phyloP scores from a whole-genome alignment of 257 asterid species.

The Buddleja alternifolia region DNA sequence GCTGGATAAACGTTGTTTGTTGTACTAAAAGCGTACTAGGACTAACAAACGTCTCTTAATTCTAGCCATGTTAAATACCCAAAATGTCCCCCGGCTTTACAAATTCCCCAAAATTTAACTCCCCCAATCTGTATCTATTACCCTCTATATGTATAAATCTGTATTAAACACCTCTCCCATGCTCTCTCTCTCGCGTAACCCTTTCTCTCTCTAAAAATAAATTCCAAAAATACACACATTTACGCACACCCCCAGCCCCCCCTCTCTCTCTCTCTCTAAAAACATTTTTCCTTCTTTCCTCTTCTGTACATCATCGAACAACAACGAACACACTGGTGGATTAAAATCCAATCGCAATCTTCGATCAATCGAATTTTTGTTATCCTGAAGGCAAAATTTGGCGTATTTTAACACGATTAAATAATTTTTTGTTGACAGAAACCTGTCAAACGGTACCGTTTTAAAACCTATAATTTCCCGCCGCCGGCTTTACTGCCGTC shows the following conservation, averaged over 20 bases:
- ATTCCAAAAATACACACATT: slow-evolving; percentile 30
- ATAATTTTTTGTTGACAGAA: slow-evolving; percentile 3
- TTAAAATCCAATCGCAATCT: slow-evolving; percentile 41
- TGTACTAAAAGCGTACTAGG: not conserved
- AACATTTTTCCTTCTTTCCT: slow-evolving; percentile 17
- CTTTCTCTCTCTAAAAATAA: slow-evolving; percentile 31
- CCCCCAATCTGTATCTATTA: slow-evolving; percentile 20
- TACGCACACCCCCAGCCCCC: slow-evolving; percentile 27
- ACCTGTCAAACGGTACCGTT: slow-evolving; percentile 55
- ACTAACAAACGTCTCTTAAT: not conserved
- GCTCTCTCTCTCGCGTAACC: slow-evolving; percentile 14
- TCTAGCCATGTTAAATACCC: slow-evolving; percentile 6
- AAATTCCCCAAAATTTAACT: slow-evolving; percentile 24
- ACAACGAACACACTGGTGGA: slow-evolving; percentile 40
- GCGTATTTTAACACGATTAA: slow-evolving; percentile 15
- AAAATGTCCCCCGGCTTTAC: slow-evolving; percentile 18
- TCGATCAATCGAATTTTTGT: slow-evolving; percentile 45
- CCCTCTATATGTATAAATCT: slow-evolving; percentile 27
- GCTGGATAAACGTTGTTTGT: too few species aligned
- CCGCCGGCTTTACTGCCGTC: slow-evolving; percentile 57
- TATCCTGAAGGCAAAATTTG: slow-evolving; percentile 21
- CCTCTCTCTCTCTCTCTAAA: slow-evolving; percentile 31
- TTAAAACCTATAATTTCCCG: slow-evolving; percentile 58
- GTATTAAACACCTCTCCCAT: slow-evolving; percentile 33
- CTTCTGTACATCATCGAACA: slow-evolving; percentile 53